A percentile compares a stretch with the other conserved stretches of the same genome.
Evolutionary conservation across 345 rosid genomes (phyloP).

Genomic region (Lumnitzera littorea): DNA sequence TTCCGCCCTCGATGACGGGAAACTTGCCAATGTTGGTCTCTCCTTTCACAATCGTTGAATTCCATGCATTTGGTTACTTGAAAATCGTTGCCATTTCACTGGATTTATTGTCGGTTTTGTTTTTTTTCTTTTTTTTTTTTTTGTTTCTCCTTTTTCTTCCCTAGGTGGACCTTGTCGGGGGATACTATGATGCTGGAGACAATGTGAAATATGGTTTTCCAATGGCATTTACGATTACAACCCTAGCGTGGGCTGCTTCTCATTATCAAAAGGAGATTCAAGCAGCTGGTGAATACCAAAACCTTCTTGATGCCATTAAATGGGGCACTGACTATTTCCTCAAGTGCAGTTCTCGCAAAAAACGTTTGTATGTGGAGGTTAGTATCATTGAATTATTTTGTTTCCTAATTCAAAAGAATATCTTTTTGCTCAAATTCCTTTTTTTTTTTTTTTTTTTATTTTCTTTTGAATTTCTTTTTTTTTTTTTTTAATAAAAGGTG

Average conservation of each 20-base stretch:
- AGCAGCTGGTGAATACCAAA: slow-evolving; percentile 42
- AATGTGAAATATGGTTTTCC: slow-evolving; percentile 85
- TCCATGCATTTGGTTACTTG: no score
- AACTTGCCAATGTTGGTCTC: slow-evolving; percentile 42
- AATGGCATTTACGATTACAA: slow-evolving; percentile 85
- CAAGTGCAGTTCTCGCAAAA: slow-evolving; percentile 37
- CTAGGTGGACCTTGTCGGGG: slow-evolving; percentile 73
- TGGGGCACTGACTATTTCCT: slow-evolving; percentile 97
- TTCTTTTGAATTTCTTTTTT: no score
- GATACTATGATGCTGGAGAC: slow-evolving; percentile 93
- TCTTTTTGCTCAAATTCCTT: no score
- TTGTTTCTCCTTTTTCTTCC: no score
- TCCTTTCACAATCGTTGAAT: no score
- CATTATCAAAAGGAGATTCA: slow-evolving; percentile 38
- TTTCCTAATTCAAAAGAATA: no score
- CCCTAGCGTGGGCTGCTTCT: slow-evolving; percentile 67
- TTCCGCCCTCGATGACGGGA: slow-evolving; percentile 79
- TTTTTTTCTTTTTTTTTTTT: no score
- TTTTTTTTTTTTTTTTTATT: no score
- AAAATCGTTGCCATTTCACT: no score
- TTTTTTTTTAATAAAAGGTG: slow-evolving; percentile 25
- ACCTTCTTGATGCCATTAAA: slow-evolving; percentile 43
- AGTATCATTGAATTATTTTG: neutral
- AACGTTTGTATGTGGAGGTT: slow-evolving; percentile 71
- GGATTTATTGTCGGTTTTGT: neutral